Conservation (phyloP, 768 basidiomycete species). For the Rubroboletus satanas region DNA sequence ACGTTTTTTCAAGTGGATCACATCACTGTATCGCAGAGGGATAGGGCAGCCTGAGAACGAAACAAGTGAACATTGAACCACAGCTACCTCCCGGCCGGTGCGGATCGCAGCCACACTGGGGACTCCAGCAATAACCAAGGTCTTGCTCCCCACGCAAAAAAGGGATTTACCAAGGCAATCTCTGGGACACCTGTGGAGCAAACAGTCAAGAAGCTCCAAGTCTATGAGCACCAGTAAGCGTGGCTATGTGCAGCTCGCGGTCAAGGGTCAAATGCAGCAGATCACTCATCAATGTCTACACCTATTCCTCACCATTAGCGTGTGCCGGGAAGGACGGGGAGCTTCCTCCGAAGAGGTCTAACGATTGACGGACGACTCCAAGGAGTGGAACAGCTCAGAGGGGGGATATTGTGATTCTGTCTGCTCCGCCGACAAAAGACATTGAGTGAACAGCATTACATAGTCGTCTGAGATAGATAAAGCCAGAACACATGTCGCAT, state of each 20-base stretch:
- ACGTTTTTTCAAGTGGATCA: not conserved
- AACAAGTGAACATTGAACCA: not conserved
- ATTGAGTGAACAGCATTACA: conserved; percentile 1
- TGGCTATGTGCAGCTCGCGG: not conserved
- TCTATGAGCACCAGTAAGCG: not conserved
- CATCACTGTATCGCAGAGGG: not conserved
- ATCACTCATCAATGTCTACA: not conserved
- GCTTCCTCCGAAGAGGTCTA: not conserved
- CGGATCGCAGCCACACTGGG: not conserved
- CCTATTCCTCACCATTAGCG: not conserved
- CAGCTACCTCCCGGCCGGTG: not conserved
- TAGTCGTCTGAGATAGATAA: not conserved
- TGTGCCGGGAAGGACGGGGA: too few species aligned
- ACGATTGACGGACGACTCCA: too few species aligned
- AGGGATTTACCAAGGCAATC: not conserved
- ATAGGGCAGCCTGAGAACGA: not conserved
- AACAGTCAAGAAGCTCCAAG: not conserved
- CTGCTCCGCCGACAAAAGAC: not conserved
- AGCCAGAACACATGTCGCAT: not conserved
- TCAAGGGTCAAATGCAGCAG: not conserved
- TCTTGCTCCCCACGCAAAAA: not conserved
- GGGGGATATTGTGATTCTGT: conserved; percentile 1
- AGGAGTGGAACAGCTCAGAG: not conserved
- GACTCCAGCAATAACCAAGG: not conserved
- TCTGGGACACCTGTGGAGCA: not conserved